Percentiles rank a stretch among this genome's conserved stretches.
phyloP scores from a whole-genome alignment of 352 stramenopile species.

The Hyaloperonospora arabidopsidis region DNA sequence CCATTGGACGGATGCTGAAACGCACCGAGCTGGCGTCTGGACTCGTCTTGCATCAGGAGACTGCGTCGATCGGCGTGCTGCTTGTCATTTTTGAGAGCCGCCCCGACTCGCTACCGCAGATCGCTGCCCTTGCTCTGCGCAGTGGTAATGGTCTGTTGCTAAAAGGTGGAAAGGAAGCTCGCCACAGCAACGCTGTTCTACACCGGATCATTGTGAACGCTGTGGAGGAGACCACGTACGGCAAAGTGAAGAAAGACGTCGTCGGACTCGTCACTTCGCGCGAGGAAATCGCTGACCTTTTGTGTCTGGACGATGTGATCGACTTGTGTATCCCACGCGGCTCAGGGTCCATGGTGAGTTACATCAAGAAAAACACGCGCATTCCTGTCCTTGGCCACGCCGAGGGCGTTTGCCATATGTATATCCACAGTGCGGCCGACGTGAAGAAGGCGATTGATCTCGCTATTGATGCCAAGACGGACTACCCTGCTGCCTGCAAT shows the following conservation, averaged over 20 bases:
- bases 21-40: constrained; percentile 87
- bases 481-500: constrained; percentile 98
- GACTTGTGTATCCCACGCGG: constrained; percentile 98
- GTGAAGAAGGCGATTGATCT: constrained; percentile 82
- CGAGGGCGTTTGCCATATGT: constrained; percentile 98
- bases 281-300: constrained; percentile 89
- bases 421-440: constrained; percentile 89
- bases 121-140: constrained; percentile 91
- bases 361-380: constrained; percentile 95
- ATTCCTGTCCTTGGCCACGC: constrained; percentile 98
- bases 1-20: constrained; percentile 65
- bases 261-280: constrained; percentile 93
- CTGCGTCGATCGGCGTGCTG: constrained; percentile 93
- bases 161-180: constrained; percentile 95
- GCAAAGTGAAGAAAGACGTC: constrained; percentile 87
- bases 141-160: constrained; percentile 95
- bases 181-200: constrained; percentile 85
- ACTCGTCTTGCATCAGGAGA: constrained; percentile 91
- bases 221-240: constrained; percentile 82
- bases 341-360: constrained; percentile 90
- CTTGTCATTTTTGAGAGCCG: constrained; percentile 98
- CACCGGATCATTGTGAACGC: constrained; percentile 92
- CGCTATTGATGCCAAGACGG: constrained; percentile 95
- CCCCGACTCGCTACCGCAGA: constrained; percentile 94
- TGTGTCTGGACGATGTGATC: constrained; percentile 94